Conservation (phyloP, 176 grass and related monocot species). For the Stipa capillata region DNA sequence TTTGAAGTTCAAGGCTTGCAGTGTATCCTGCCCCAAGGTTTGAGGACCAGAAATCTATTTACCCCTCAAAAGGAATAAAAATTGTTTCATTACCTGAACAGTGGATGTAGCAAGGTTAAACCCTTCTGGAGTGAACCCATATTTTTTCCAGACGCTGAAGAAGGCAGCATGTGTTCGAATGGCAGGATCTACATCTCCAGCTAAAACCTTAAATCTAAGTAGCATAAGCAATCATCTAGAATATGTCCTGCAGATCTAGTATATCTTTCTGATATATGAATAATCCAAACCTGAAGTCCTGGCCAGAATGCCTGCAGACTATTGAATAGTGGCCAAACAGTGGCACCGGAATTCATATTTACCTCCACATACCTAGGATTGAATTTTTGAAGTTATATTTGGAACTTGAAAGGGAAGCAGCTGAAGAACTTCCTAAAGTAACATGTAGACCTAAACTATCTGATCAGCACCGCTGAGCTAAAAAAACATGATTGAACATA, state of each 20-base stretch:
- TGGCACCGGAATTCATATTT: constrained; percentile 95
- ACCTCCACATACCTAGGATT: constrained; percentile 87
- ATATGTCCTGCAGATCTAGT: constrained; percentile 15
- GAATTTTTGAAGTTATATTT: neutral
- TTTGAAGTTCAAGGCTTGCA: neutral
- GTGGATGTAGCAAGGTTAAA: constrained; percentile 91
- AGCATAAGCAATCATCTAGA: constrained; percentile 67
- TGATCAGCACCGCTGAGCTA: neutral
- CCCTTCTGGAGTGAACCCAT: constrained; percentile 93
- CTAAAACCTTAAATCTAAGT: constrained; percentile 94
- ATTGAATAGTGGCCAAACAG: constrained; percentile 96
- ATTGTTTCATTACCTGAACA: constrained; percentile 51
- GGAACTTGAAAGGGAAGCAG: neutral
- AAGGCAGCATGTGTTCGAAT: constrained; percentile 95
- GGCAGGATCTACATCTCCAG: constrained; percentile 93
- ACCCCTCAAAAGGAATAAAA: neutral
- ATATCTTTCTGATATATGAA: constrained; percentile 13
- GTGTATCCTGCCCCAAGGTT: neutral
- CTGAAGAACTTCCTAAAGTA: neutral
- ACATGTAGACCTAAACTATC: neutral
- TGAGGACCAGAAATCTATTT: neutral
- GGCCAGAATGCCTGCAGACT: constrained; percentile 99
- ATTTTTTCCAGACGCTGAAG: constrained; percentile 98
- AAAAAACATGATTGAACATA: constrained; percentile 4
- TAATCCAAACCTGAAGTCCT: constrained; percentile 90